These are phyloP conservation scores for Puccinia sorghi DNA, from an alignment of 1,284 basidiomycete genomes.

Conservation along the genomic window DNA sequence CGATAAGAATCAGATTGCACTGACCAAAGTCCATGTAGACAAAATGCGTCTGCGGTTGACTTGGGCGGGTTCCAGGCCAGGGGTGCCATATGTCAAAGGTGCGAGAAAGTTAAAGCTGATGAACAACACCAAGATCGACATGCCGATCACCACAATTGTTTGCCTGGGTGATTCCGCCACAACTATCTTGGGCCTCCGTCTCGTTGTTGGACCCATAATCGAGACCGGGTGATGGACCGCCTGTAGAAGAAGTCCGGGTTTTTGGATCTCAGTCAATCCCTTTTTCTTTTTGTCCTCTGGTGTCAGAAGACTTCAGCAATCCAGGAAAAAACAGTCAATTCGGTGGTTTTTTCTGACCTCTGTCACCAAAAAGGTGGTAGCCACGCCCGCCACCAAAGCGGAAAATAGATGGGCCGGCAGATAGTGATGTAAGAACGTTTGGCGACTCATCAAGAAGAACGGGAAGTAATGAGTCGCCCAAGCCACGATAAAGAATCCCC, in stretches of 20 bases:
- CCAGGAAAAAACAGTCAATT: not conserved
- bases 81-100: slow-evolving; percentile 87
- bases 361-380: slow-evolving; percentile 85
- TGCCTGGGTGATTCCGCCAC: slow-evolving; percentile 65
- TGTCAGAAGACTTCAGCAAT: not conserved
- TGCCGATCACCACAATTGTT: slow-evolving; percentile 62
- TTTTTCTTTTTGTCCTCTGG: not conserved
- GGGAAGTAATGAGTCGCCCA: slow-evolving; percentile 97
- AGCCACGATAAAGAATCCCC: slow-evolving; percentile 88
- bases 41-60: slow-evolving; percentile 54
- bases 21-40: slow-evolving; percentile 55
- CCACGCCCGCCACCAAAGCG: slow-evolving; percentile 83
- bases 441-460: slow-evolving; percentile 97
- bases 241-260: slow-evolving; percentile 51
- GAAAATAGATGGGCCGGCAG: slow-evolving; percentile 80
- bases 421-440: slow-evolving; percentile 97
- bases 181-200: slow-evolving; percentile 66
- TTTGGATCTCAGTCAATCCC: not conserved
- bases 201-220: slow-evolving; percentile 65
- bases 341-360: slow-evolving; percentile 61
- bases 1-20: slow-evolving; percentile 8
- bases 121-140: slow-evolving; percentile 66
- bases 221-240: slow-evolving; percentile 92
- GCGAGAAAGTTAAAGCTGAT: slow-evolving; percentile 73
- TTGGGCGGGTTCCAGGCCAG: slow-evolving; percentile 62